A percentile compares a stretch with the other conserved stretches of the same genome.
phyloP scores from a whole-genome alignment of 1,284 basidiomycete genomes.

The Coniophora puteana region DNA sequence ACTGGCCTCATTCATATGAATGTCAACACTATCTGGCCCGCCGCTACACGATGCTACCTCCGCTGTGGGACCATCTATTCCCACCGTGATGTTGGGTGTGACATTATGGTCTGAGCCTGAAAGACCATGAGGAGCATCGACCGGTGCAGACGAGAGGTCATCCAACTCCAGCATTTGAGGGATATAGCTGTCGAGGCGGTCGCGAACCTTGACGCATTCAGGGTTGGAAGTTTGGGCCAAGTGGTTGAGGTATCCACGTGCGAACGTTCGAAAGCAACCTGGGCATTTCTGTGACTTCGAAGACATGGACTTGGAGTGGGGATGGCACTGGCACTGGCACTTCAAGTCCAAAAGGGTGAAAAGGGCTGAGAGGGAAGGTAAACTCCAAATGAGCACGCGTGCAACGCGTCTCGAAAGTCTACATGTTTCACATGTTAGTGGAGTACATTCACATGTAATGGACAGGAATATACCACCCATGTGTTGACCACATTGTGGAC shows the following conservation, averaged over 20 bases:
- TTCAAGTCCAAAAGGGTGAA: no score
- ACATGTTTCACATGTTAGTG: no score
- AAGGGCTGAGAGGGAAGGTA: no score
- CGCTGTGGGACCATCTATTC: neutral
- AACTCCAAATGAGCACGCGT: no score
- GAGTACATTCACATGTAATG: no score
- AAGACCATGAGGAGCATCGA: no score
- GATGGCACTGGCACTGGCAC: no score
- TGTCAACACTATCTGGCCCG: neutral
- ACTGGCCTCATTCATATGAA: neutral
- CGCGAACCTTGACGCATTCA: conserved; percentile 2
- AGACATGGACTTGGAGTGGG: neutral
- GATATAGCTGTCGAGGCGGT: neutral
- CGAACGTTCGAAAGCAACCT: conserved; percentile 1
- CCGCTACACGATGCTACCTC: neutral
- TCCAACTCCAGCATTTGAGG: neutral
- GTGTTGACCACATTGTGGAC: no score
- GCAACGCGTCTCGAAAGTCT: no score
- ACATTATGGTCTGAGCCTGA: no score
- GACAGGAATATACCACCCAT: no score
- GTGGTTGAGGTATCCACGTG: conserved; percentile 2
- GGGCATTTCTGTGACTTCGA: neutral
- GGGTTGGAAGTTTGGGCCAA: conserved; percentile 6
- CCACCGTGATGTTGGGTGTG: no score
- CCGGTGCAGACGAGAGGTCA: neutral